A percentile compares a stretch with the other conserved stretches of the same genome.
Evolutionary conservation across 371 early-diverging fungal species (phyloP).

Genomic region (Nematocida sp.): DNA sequence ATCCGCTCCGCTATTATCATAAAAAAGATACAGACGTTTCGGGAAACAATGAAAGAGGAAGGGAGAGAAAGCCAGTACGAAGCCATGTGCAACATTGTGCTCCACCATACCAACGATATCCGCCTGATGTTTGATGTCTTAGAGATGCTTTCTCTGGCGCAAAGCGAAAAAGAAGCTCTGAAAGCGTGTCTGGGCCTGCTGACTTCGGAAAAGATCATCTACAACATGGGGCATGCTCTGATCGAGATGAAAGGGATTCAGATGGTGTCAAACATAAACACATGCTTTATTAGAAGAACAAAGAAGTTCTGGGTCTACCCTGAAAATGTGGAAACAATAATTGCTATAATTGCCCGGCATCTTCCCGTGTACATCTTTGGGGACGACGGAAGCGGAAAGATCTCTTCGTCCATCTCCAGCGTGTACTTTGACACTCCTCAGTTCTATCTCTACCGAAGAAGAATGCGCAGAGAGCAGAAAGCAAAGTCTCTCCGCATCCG

Average conservation of each 20-base stretch:
- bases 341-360: constrained; percentile 77
- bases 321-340: constrained; percentile 90
- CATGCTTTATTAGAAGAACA: constrained; percentile 64
- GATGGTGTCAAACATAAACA: constrained; percentile 18
- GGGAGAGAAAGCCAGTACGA: constrained; percentile 3
- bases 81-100: constrained; percentile 19
- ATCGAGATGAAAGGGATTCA: constrained; percentile 34
- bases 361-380: constrained; percentile 82
- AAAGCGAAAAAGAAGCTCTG: constrained; percentile 8
- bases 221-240: constrained; percentile 38
- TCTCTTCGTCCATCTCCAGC: constrained; percentile 82
- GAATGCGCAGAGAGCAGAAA: constrained; percentile 81
- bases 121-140: neutral
- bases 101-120: constrained; percentile 30
- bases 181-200: neutral
- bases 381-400: constrained; percentile 68
- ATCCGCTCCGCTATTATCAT: constrained; percentile 12
- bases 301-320: constrained; percentile 82
- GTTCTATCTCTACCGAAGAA: constrained; percentile 78
- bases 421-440: constrained; percentile 86
- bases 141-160: neutral
- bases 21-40: constrained; percentile 7
- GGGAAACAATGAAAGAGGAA: neutral
- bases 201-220: constrained; percentile 21
- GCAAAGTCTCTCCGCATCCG: constrained; percentile 81